Conservation (phyloP, 106 monocot species). For the Dendrobium catenatum region DNA sequence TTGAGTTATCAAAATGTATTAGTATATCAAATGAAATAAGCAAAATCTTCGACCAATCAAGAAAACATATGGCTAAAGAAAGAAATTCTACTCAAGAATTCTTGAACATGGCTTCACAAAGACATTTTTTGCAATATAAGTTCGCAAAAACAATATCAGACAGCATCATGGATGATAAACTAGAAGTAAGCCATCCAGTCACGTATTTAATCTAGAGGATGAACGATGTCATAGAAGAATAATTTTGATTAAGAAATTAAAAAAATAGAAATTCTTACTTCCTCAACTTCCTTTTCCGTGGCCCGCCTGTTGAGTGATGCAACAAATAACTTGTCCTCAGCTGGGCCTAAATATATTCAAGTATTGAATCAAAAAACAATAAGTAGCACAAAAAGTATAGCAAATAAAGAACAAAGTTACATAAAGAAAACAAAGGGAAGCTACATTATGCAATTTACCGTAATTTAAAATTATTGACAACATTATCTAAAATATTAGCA, state of each 20-base stretch:
- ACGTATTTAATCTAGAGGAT: not conserved
- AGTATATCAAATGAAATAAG: not conserved
- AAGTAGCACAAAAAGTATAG: not conserved
- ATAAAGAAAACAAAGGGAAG: not conserved
- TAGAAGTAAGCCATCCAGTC: not conserved
- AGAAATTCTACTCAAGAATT: not conserved
- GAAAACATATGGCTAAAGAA: not conserved
- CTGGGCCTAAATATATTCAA: conserved; percentile 42
- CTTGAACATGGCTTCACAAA: not conserved
- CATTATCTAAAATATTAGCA: not conserved
- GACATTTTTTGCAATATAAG: not conserved
- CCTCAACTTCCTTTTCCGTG: conserved; percentile 78
- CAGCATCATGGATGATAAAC: not conserved
- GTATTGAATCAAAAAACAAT: not conserved
- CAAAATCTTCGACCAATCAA: not conserved
- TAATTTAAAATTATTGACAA: not conserved
- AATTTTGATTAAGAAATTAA: not conserved
- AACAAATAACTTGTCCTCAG: conserved; percentile 93
- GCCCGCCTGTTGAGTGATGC: conserved; percentile 90
- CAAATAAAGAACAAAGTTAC: not conserved
- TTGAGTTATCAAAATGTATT: not conserved
- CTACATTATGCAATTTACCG: not conserved
- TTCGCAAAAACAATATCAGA: not conserved
- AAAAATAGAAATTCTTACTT: conserved; percentile 39
- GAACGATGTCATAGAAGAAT: not conserved